Conservation (phyloP, 2,329 filamentous ascomycete species). For the Claviceps paspali region DNA sequence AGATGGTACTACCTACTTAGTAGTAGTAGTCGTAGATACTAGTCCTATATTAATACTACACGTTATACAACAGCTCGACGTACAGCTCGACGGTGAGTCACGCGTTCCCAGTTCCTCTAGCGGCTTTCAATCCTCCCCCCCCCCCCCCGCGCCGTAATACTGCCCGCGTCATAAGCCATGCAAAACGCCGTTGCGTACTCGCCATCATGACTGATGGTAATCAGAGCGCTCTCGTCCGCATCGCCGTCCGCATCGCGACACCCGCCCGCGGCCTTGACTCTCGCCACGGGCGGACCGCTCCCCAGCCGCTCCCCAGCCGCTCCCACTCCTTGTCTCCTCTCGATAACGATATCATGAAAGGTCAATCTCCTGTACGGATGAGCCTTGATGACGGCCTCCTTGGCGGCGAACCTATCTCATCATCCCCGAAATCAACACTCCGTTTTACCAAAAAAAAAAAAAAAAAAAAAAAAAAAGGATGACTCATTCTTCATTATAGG, state of each 20-base stretch:
- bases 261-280: constrained; percentile 18
- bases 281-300: constrained; percentile 28
- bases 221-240: constrained; percentile 38
- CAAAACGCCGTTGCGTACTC: constrained; percentile 65
- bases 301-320: constrained; percentile 18
- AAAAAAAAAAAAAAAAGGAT: not conserved
- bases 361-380: constrained; percentile 42
- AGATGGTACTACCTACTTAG: too few relatives aligned
- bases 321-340: constrained; percentile 12
- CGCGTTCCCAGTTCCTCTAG: too few relatives aligned
- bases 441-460: not conserved
- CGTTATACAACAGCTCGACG: too few relatives aligned
- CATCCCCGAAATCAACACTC: too few relatives aligned
- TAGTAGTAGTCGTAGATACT: too few relatives aligned
- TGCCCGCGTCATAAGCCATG: constrained; percentile 25
- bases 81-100: too few relatives aligned
- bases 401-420: constrained; percentile 50
- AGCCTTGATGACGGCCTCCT: constrained; percentile 63
- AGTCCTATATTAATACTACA: too few relatives aligned
- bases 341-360: constrained; percentile 45
- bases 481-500: too few relatives aligned
- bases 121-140: too few relatives aligned
- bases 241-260: constrained; percentile 10
- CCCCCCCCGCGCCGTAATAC: not conserved
- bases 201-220: constrained; percentile 80